phyloP scores from a whole-genome alignment of 805 yeast species.

The Hanseniaspora clermontiae region DNA sequence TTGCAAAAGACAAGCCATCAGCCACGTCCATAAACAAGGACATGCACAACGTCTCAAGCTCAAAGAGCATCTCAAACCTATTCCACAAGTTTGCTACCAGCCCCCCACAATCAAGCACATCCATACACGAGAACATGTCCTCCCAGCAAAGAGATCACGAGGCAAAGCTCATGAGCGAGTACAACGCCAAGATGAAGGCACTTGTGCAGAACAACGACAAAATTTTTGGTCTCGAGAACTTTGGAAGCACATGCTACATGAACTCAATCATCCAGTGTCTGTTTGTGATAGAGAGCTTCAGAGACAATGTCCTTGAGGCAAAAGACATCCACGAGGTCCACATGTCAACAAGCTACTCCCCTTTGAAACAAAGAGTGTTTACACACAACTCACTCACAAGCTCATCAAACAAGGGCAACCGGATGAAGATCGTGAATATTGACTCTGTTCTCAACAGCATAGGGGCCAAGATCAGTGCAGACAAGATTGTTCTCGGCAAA shows the following conservation, averaged over 20 bases:
- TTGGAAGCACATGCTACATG: constrained; percentile 88
- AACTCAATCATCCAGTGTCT: constrained; percentile 85
- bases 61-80: neutral
- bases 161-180: neutral
- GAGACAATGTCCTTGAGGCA: constrained; percentile 40
- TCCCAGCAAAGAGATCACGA: constrained; percentile 9
- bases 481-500: constrained; percentile 36
- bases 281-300: constrained; percentile 58
- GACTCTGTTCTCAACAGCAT: constrained; percentile 16
- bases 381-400: constrained; percentile 16
- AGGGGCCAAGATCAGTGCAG: constrained; percentile 32
- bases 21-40: neutral
- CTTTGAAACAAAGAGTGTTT: constrained; percentile 28
- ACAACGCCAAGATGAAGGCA: neutral
- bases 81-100: neutral
- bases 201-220: constrained; percentile 27
- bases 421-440: constrained; percentile 3
- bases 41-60: neutral
- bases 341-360: constrained; percentile 30
- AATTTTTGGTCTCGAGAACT: constrained; percentile 70
- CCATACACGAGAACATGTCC: neutral
- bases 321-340: constrained; percentile 30
- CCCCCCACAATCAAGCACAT: neutral
- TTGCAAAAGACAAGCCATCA: neutral
- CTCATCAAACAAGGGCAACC: neutral